Base-by-base conservation (phyloP, 257 asterid genomes). In the Plectranthus barbatus region DNA sequence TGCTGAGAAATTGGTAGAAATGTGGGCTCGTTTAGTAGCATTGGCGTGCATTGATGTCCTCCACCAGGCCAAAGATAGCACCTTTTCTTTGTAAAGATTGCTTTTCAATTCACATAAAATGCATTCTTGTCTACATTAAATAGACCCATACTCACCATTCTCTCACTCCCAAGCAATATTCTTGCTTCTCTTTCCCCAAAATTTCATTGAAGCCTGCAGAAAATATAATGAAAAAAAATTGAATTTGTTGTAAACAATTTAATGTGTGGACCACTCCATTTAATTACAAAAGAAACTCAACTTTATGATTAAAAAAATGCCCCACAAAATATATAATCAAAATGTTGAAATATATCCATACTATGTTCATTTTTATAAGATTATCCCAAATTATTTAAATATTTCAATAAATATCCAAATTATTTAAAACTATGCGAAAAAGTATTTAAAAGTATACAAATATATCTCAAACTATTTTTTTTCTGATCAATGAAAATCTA, bases 31-130 rank as follows among this genome's bases (percentile, higher is more conserved):
- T n/a, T 7, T 12, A 3, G 66, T 55, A 66, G 60, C 72, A 66
- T 72, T 14, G 73, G 87, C 82, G 75, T 76, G 84, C 81, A 55
- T 40, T 64, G 76, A 66, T 67, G 68, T 67, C 58, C 56, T 54
- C 52, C 26, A 48, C 62, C 73, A 36, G 37, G 72, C 67, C 66
- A 60, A 64, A 31, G 20, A 57, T 14, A 55, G 55, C 55, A 72
- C 69, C 41, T 21, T 62, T 71, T 61, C 44, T 68, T 10, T 63
- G 66, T 69, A 36, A 42, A 57, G 72, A 42, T 77, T 64, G 64
- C 64, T 80, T 74, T 67, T 69, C 37, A 44, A 12, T 34, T 63
- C 59, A 60, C 21, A 61, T 74, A 68, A 50, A 62, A 68, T 60
- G 73, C 80, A 80, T 64, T 66, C 77, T 42, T 66, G 37, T 48